Evolutionary conservation across 169 alveolate genomes (phyloP).

Genomic region (Ichthyophthirius multifiliis): DNA sequence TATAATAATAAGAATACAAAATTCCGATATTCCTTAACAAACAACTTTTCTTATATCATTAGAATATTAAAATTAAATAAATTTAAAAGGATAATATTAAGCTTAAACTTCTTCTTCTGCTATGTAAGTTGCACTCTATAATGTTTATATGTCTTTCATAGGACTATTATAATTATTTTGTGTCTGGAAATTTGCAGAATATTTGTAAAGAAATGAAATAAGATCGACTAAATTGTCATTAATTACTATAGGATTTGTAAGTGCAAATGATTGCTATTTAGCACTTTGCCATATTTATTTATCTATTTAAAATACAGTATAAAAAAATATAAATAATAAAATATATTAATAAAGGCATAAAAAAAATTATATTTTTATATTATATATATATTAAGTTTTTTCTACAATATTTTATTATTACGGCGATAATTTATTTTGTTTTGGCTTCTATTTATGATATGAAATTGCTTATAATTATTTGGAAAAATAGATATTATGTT

Average conservation of each 20-base stretch:
- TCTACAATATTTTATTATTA: constrained; percentile 18
- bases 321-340: not conserved
- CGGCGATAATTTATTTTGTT: constrained; percentile 28
- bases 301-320: constrained; percentile 9
- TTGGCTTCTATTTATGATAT: constrained; percentile 33
- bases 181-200: too few species aligned
- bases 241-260: constrained; percentile 17
- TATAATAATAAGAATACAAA: too few species aligned
- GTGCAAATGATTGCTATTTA: constrained; percentile 19
- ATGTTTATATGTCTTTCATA: too few species aligned
- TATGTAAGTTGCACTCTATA: too few species aligned
- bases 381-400: not conserved
- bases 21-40: too few species aligned
- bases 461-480: constrained; percentile 20
- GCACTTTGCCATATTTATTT: constrained; percentile 9
- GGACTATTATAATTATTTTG: too few species aligned
- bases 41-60: too few species aligned
- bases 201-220: not conserved
- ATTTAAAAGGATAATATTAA: too few species aligned
- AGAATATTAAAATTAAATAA: too few species aligned
- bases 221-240: constrained; percentile 5
- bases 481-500: constrained; percentile 12
- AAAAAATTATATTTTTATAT: too few species aligned
- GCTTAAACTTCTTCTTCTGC: too few species aligned
- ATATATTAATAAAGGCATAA: not conserved